phyloP scores from a whole-genome alignment of 352 stramenopile genomes.

The Pythium dissotocum region DNA sequence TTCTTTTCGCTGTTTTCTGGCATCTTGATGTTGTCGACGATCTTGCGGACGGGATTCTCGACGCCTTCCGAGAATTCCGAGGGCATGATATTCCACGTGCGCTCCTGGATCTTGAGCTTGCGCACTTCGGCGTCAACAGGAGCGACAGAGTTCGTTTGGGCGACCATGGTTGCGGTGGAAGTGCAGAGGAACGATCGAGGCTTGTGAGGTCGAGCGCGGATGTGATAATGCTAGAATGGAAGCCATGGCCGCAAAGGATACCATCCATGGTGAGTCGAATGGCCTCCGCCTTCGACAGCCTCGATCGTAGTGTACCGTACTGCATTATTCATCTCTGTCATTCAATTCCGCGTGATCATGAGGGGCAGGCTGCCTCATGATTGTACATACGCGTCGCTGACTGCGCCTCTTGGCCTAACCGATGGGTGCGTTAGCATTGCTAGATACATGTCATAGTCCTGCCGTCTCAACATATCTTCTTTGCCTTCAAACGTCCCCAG shows the following conservation, averaged over 20 bases:
- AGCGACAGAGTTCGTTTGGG: constrained; percentile 26
- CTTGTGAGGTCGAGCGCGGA: background rate
- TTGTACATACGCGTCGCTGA: background rate
- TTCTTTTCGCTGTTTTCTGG: constrained; percentile 81
- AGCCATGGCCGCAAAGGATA: background rate
- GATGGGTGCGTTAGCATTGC: background rate
- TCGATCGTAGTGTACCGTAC: background rate
- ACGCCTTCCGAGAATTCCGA: constrained; percentile 58
- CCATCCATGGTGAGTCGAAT: background rate
- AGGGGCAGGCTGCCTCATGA: background rate
- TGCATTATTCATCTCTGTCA: background rate
- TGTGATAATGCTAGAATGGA: background rate
- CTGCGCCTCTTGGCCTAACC: background rate
- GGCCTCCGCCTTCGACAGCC: background rate
- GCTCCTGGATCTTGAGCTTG: constrained; percentile 39
- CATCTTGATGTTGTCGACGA: constrained; percentile 94
- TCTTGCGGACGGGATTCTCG: constrained; percentile 92
- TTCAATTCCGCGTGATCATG: background rate
- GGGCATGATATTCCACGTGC: constrained; percentile 55
- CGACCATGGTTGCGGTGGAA: constrained; percentile 37
- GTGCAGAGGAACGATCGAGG: background rate
- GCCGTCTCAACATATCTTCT: background rate
- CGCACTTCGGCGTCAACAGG: constrained; percentile 20
- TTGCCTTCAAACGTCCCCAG: background rate
- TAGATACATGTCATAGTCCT: background rate